A percentile compares a stretch with the other conserved stretches of the same genome.
phyloP scores from a whole-genome alignment of 495 filamentous ascomycete species.

The Staphylotrichum longicolle region DNA sequence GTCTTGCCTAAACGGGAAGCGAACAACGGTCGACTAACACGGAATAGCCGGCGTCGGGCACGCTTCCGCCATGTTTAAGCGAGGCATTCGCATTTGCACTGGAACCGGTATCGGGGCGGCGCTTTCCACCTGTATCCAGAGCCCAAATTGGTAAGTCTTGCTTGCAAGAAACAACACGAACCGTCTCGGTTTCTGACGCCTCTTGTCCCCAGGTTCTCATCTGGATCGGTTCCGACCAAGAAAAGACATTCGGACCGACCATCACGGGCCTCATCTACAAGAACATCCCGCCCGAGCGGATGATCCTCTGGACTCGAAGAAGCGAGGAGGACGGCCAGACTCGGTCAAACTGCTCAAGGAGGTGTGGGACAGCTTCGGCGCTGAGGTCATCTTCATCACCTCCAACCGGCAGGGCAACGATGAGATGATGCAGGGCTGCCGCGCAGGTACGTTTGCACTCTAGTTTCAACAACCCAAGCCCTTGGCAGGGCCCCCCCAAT shows the following conservation, averaged over 20 bases:
- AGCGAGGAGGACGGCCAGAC: conserved; percentile 45
- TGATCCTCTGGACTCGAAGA: conserved; percentile 50
- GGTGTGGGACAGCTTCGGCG: conserved; percentile 44
- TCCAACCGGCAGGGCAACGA: conserved; percentile 47
- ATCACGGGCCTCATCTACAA: conserved; percentile 43
- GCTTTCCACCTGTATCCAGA: conserved; percentile 47
- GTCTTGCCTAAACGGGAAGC: neutral
- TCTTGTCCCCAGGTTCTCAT: conserved; percentile 39
- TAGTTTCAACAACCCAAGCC: neutral
- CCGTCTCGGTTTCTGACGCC: neutral
- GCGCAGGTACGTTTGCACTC: conserved; percentile 32
- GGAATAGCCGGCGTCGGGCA: conserved; percentile 44
- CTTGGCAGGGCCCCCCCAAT: neutral
- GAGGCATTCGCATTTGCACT: conserved; percentile 46
- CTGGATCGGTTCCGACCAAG: conserved; percentile 48
- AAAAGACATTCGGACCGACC: conserved; percentile 46
- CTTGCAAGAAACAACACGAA: neutral
- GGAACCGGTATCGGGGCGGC: conserved; percentile 48
- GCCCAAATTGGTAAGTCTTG: conserved; percentile 39
- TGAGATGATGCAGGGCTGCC: conserved; percentile 49
- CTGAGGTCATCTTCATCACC: conserved; percentile 50
- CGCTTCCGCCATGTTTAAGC: conserved; percentile 47
- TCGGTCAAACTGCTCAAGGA: conserved; percentile 43
- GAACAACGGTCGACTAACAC: conserved; percentile 19
- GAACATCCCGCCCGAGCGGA: conserved; percentile 45